Conservation (phyloP, 208 protist genomes). For the Leishmania aethiopica region DNA sequence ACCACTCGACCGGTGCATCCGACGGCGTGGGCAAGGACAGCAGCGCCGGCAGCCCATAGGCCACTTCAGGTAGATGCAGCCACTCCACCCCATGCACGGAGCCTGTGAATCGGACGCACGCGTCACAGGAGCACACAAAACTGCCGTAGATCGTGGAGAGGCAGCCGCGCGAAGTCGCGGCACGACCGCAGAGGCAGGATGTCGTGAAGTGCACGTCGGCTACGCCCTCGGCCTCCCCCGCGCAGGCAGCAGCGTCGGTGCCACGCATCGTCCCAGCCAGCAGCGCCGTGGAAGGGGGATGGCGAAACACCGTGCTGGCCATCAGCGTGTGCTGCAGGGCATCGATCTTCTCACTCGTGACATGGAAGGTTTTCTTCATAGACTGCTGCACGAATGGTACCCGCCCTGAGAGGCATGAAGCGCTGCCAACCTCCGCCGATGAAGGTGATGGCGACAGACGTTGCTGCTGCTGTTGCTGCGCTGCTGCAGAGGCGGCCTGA, state of each 20-base stretch:
- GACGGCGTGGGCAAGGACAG: slow-evolving; percentile 1
- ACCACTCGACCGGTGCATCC: not conserved
- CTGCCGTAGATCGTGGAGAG: slow-evolving; percentile 79
- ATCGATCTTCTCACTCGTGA: slow-evolving; percentile 18
- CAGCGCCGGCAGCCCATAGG: slow-evolving; percentile 13
- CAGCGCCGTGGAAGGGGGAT: not conserved
- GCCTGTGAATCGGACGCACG: slow-evolving; percentile 52
- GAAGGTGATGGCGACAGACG: not conserved
- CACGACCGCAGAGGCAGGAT: slow-evolving; percentile 59
- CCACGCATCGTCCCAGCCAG: not conserved
- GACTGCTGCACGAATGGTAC: not conserved
- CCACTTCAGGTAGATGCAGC: slow-evolving; percentile 70
- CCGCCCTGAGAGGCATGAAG: not conserved
- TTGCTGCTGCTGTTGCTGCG: slow-evolving; percentile 3
- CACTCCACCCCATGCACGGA: slow-evolving; percentile 66
- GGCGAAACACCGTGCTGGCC: not conserved
- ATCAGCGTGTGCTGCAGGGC: slow-evolving; percentile 10
- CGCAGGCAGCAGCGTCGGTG: slow-evolving; percentile 1
- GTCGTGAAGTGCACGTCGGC: slow-evolving; percentile 46
- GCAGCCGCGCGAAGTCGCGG: slow-evolving; percentile 26
- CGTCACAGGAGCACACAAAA: slow-evolving; percentile 73
- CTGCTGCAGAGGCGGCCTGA: slow-evolving; percentile 8
- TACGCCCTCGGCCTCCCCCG: not conserved
- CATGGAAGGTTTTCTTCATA: slow-evolving; percentile 16
- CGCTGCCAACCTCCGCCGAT: not conserved